Evolutionary conservation across 75 land plant genomes (phyloP), one percentile per base, ranked within the genome.

Genomic region (Isoetes taiwanensis): DNA sequence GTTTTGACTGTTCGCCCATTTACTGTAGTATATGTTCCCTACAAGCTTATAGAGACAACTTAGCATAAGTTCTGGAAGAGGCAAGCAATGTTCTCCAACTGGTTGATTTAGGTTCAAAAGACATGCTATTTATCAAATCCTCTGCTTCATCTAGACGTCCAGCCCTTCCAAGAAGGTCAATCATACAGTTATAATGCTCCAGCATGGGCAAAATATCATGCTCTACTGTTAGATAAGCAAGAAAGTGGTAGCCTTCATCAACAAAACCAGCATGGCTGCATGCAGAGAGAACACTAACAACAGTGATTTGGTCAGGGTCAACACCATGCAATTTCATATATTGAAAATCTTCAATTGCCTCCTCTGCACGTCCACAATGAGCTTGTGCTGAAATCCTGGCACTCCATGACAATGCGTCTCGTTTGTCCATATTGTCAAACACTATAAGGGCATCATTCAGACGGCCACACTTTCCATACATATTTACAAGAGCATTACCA

Each of bases 131-230:
- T 5, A 46, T 8, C 12, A 46, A 23, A 6, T 46, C 50, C 50
- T 46, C 50, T 6, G 50, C 50, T 19, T 16, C 50, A n/a, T 46
- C n/a, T n/a, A 46, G 4, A 6, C 50, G 5, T 8, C 50, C 50
- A 46, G 50, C 50, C 5, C 50, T 16, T 4, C 50, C 50, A 19
- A 46, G 19, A 46, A 46, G 21, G 19, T 46, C 50, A 23, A 46
- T 46, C 50, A 46, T 4, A n/a, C 50, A 46, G 19, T 46, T 16
- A n/a, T 46, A 46, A 23, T 46, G 50, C 50, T 46, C 50, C 16
- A 46, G 19, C 12, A 46, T 16, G 6, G 50, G 50, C 4, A n/a
- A 6, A 5, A 46, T n/a, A 23, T n/a, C 50, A n/a, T 23, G 50
- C 25, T 46, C 50, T 4, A 6, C 25, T 16, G 25, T 16, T 23